phyloP scores from a whole-genome alignment of 2,329 filamentous ascomycete genomes.

The Colletotrichum zoysiae region DNA sequence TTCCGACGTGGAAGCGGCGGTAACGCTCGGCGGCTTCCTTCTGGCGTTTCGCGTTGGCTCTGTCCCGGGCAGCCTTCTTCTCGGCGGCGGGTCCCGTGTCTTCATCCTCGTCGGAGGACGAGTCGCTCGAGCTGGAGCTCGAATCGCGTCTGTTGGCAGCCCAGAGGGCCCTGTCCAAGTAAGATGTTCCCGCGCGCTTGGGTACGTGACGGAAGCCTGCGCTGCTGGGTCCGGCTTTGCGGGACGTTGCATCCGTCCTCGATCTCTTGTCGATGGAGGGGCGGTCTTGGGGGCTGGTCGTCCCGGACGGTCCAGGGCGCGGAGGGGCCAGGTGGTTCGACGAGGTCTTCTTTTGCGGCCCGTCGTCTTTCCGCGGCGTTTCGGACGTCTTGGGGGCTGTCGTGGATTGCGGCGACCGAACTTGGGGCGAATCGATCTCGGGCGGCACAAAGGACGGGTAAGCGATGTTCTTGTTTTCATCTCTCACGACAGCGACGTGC shows the following conservation, averaged over 20 bases:
- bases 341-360: constrained; percentile 30
- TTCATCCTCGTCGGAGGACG: constrained; percentile 46
- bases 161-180: constrained; percentile 48
- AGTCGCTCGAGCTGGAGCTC: constrained; percentile 44
- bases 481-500: constrained; percentile 48
- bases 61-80: constrained; percentile 12
- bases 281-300: constrained; percentile 13
- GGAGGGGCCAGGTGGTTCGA: constrained; percentile 38
- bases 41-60: constrained; percentile 26
- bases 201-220: constrained; percentile 39
- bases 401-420: constrained; percentile 3
- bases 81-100: constrained; percentile 16
- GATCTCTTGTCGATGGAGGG: constrained; percentile 44
- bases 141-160: constrained; percentile 41
- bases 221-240: constrained; percentile 37
- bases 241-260: constrained; percentile 43
- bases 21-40: constrained; percentile 52
- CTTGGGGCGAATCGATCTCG: constrained; percentile 42
- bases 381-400: constrained; percentile 8
- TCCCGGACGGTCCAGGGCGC: not conserved
- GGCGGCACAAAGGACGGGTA: constrained; percentile 52
- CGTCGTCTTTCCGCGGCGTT: not conserved
- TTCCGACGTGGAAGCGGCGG: constrained; percentile 70
- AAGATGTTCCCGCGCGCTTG: constrained; percentile 47
- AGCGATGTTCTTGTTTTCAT: constrained; percentile 48